phyloP scores from a whole-genome alignment of 2,329 filamentous ascomycete species.

The Setomelanomma holmii region DNA sequence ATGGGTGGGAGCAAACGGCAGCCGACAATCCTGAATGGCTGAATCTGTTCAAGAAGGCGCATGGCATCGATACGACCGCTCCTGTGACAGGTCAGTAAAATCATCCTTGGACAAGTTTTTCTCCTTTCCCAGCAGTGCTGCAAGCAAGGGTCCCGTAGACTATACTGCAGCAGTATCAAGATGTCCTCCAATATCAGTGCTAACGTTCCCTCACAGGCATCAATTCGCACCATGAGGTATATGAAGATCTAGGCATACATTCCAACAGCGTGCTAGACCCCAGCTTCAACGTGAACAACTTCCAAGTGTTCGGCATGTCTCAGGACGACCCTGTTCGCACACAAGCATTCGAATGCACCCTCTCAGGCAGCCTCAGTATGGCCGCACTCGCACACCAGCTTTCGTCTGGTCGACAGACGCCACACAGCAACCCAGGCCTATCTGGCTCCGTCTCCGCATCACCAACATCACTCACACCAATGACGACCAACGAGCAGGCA shows the following conservation, averaged over 20 bases:
- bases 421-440: conserved; percentile 21
- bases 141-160: no score
- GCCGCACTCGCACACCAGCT: conserved; percentile 17
- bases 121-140: no score
- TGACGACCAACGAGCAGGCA: conserved; percentile 12
- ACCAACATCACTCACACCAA: background rate
- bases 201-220: conserved; percentile 5
- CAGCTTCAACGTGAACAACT: conserved; percentile 41
- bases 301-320: conserved; percentile 19
- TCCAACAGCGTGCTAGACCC: conserved; percentile 28
- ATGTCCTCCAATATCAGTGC: background rate
- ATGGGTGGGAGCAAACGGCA: conserved; percentile 58
- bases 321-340: conserved; percentile 19
- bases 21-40: conserved; percentile 56
- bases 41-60: conserved; percentile 58
- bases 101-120: no score
- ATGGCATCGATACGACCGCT: conserved; percentile 44
- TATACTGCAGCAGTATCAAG: background rate
- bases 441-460: conserved; percentile 1
- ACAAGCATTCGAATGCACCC: conserved; percentile 32
- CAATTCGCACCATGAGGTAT: conserved; percentile 31
- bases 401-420: conserved; percentile 21
- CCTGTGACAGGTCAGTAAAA: conserved; percentile 13
- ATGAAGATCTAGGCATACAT: conserved; percentile 44
- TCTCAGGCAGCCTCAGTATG: conserved; percentile 32